Conservation (phyloP, 345 rosid genomes). For the Corymbia maculata region DNA sequence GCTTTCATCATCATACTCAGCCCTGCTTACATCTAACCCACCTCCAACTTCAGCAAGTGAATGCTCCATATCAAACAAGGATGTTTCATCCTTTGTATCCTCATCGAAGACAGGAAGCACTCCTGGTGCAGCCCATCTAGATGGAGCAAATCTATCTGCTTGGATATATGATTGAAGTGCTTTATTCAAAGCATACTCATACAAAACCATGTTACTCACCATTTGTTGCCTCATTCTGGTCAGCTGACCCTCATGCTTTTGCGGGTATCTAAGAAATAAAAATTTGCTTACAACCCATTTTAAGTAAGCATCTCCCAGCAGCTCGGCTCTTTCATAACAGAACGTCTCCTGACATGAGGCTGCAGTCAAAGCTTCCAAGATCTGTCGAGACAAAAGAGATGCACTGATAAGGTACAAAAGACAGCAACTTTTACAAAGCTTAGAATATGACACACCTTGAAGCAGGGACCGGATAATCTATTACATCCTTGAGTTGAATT, state of each 20-base stretch:
- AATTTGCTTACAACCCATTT: conserved; percentile 98
- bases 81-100: conserved; percentile 80
- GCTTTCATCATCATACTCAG: conserved; percentile 52
- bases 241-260: conserved; percentile 97
- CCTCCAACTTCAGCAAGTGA: conserved; percentile 19
- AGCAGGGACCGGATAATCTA: conserved; percentile 60
- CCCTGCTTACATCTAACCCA: conserved; percentile 3
- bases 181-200: conserved; percentile 67
- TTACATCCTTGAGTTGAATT: conserved; percentile 65
- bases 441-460: conserved; percentile 46
- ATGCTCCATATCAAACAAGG: conserved; percentile 56
- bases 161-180: conserved; percentile 95
- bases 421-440: neutral
- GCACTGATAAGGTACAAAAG: neutral
- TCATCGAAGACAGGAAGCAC: conserved; percentile 94
- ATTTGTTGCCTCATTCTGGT: conserved; percentile 98
- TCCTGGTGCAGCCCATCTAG: conserved; percentile 99
- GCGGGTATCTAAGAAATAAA: conserved; percentile 91
- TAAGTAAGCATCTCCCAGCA: conserved; percentile 94
- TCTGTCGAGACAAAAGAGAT: conserved; percentile 24
- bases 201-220: conserved; percentile 96
- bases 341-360: conserved; percentile 99
- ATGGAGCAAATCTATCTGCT: conserved; percentile 99
- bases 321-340: conserved; percentile 99
- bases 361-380: conserved; percentile 94